Percentiles rank a stretch among this genome's conserved stretches.
Evolutionary conservation across 2,329 filamentous ascomycete genomes (phyloP).

Genomic region (Fusarium pilosicola): DNA sequence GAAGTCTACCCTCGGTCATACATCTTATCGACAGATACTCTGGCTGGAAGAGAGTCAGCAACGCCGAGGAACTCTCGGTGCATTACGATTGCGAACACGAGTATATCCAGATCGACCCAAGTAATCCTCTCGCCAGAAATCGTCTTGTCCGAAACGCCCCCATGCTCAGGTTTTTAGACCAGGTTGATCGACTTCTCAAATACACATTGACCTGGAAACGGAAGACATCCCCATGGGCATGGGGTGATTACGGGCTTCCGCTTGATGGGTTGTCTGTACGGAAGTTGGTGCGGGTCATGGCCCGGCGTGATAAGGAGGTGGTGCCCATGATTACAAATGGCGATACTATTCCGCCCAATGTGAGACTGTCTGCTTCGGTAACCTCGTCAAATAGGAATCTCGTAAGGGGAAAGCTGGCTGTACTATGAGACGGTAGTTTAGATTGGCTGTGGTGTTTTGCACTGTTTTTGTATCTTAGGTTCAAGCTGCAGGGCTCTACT

Average conservation of each 20-base stretch:
- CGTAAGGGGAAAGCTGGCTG: background rate
- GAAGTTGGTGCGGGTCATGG: background rate
- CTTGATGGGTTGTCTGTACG: background rate
- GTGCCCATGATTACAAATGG: background rate
- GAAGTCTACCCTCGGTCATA: background rate
- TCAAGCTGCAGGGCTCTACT: too few species aligned
- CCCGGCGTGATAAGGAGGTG: background rate
- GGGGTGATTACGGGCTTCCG: background rate
- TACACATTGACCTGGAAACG: background rate
- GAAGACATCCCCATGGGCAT: background rate
- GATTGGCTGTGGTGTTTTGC: background rate
- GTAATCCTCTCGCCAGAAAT: background rate
- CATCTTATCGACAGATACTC: background rate
- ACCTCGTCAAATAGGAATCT: fast-evolving
- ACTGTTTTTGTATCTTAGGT: too few species aligned
- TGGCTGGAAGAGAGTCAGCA: background rate
- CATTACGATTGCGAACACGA: background rate
- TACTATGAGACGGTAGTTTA: background rate
- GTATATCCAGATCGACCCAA: background rate
- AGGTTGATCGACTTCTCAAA: background rate
- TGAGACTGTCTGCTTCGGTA: too few species aligned
- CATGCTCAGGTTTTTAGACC: background rate
- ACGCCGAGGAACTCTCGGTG: background rate
- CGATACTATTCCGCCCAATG: fast-evolving
- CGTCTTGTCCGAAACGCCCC: background rate